These are phyloP conservation scores for Parasarocladium wereldwijsianum DNA, from an alignment of 2,329 filamentous ascomycete genomes.

Conservation along the genomic window DNA sequence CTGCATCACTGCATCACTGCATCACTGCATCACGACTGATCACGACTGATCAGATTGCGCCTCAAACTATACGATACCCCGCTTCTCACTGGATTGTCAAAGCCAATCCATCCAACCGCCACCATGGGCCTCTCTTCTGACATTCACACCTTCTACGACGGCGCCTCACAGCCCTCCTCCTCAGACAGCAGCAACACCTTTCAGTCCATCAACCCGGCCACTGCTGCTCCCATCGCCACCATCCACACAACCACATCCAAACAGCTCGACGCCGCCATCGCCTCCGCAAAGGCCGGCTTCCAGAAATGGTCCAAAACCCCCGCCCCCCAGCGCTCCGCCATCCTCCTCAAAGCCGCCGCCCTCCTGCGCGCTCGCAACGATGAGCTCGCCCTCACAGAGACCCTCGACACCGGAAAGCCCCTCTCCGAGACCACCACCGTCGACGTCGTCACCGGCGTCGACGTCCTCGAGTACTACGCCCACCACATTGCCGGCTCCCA, in stretches of 20 bases:
- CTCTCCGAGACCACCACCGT: conserved; percentile 74
- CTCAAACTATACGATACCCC: too few relatives aligned
- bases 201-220: conserved; percentile 60
- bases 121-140: conserved; percentile 21
- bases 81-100: too few relatives aligned
- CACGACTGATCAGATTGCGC: too few relatives aligned
- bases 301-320: conserved; percentile 62
- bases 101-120: conserved; percentile 19
- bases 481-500: conserved; percentile 65
- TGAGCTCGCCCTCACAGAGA: conserved; percentile 64
- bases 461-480: conserved; percentile 78
- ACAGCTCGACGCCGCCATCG: conserved; percentile 58
- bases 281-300: conserved; percentile 59
- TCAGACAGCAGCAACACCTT: conserved; percentile 48
- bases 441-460: conserved; percentile 69
- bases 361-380: conserved; percentile 66
- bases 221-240: conserved; percentile 50
- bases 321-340: conserved; percentile 57
- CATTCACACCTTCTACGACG: conserved; percentile 60
- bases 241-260: conserved; percentile 53
- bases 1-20: too few relatives aligned
- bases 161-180: conserved; percentile 44
- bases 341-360: conserved; percentile 62
- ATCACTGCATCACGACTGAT: too few relatives aligned
- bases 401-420: conserved; percentile 74